Evolutionary conservation across 2,329 filamentous ascomycete genomes (phyloP), one percentile per base, ranked within the genome.

Genomic region (Penicillium glabrum): DNA sequence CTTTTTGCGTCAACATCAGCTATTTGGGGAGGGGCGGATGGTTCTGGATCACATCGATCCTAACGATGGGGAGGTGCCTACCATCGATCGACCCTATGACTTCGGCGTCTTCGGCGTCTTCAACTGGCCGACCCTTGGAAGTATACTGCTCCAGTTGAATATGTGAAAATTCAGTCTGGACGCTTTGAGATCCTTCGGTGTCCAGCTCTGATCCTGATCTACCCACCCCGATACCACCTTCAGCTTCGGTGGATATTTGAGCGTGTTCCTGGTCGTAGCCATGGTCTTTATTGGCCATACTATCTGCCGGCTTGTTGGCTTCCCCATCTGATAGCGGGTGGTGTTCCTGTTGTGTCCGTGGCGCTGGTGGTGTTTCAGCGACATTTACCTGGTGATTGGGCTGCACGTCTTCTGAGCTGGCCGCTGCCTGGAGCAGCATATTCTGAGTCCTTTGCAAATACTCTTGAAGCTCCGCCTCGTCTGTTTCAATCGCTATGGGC

Each of bases 291-390:
- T 78, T 75, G 33, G 67, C 70, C 35, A 77, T 72, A 56, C 77
- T 77, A 55, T 78, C 76, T 19, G 70, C 71, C 11, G 77, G 27
- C 5, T 68, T 62, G 16, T 67, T 64, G 27, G 62, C 82, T 39
- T 86, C 83, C 19, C 87, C 81, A 8, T 82, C 78, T 2, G 71
- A 73, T 23, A 29, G 58, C 13, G 65, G 51, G 27, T 37, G 33
- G 9, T 49, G 64, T 51, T 57, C 56, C 35, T 53, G 54, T 33
- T 41, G 43, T 23, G 21, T 9, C 26, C 27, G 41, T 21, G 27
- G 16, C 37, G 14, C 48, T 13, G 26, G 13, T n/a, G 39, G 37
- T 27, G 14, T 52, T 11, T 45, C 44, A 5, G n/a, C 46, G 11
- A 21, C 26, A 24, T 16, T 33, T 3, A 47, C 35, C 31, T 43